Evolutionary conservation across 1,284 basidiomycete species (phyloP).

Genomic region (Malassezia brasiliensis): DNA sequence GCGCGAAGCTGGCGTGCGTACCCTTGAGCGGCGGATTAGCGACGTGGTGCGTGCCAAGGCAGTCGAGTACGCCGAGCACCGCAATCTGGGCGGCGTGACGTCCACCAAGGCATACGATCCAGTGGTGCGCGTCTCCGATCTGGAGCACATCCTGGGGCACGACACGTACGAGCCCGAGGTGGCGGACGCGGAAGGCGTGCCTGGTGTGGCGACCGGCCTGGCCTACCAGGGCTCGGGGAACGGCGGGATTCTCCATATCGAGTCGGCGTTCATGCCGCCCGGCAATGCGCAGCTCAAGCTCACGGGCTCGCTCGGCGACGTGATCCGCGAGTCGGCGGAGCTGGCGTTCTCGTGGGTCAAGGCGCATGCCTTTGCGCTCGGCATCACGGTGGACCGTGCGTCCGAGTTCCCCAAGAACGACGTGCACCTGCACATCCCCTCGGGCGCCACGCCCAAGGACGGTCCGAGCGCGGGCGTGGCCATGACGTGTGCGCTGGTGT

Average conservation of each 20-base stretch:
- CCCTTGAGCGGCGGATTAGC: slow-evolving; percentile 75
- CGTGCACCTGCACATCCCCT: slow-evolving; percentile 75
- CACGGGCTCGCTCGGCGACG: slow-evolving; percentile 61
- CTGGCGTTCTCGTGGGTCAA: slow-evolving; percentile 62
- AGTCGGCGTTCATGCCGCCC: slow-evolving; percentile 61
- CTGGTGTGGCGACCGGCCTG: slow-evolving; percentile 67
- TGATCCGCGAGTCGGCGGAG: slow-evolving; percentile 80
- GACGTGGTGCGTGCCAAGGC: slow-evolving; percentile 62
- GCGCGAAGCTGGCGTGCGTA: slow-evolving; percentile 81
- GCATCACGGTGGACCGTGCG: slow-evolving; percentile 60
- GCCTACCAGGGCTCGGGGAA: slow-evolving; percentile 81
- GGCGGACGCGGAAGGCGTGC: slow-evolving; percentile 61
- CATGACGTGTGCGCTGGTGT: slow-evolving; percentile 75
- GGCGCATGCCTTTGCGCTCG: slow-evolving; percentile 67
- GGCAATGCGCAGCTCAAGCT: slow-evolving; percentile 63
- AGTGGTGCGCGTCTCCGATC: slow-evolving; percentile 60
- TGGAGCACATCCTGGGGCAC: slow-evolving; percentile 76
- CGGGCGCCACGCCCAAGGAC: slow-evolving; percentile 79
- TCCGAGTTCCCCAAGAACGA: slow-evolving; percentile 71
- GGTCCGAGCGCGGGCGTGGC: slow-evolving; percentile 74
- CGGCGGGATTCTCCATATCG: slow-evolving; percentile 73
- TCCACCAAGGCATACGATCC: slow-evolving; percentile 54
- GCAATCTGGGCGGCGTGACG: slow-evolving; percentile 49
- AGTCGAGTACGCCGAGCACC: slow-evolving; percentile 64
- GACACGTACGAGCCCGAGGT: slow-evolving; percentile 72